A percentile compares a stretch with the other conserved stretches of the same genome.
phyloP scores from a whole-genome alignment of 23 red algal species.

The Chondrus crispus region DNA sequence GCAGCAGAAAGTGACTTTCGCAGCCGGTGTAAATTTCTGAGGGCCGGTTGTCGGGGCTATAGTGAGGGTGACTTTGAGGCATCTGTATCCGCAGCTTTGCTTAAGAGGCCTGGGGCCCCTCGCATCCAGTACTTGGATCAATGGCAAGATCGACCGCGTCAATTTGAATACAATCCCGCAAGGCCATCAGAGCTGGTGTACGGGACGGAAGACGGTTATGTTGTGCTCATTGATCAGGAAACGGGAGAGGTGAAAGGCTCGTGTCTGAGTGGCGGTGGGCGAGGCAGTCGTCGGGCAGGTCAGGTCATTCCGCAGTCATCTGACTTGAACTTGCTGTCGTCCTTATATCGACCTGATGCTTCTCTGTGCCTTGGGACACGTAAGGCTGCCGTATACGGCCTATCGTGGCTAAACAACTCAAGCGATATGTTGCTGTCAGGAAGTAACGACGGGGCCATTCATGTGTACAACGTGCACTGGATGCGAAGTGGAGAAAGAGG shows the following conservation, averaged over 20 bases:
- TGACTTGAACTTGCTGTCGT: not conserved
- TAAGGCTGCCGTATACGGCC: slow-evolving; percentile 43
- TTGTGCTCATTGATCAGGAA: slow-evolving; percentile 64
- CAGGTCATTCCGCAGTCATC: not conserved
- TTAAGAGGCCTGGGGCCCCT: slow-evolving; percentile 39
- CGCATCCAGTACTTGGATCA: slow-evolving; percentile 39
- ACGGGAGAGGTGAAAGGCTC: slow-evolving; percentile 42
- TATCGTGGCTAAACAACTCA: slow-evolving; percentile 79
- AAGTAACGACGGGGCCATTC: slow-evolving; percentile 70
- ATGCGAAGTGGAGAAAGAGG: slow-evolving; percentile 39
- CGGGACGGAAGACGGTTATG: slow-evolving; percentile 74
- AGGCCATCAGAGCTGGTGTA: slow-evolving; percentile 68
- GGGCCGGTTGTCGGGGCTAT: not conserved
- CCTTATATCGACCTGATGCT: not conserved
- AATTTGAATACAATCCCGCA: slow-evolving; percentile 97
- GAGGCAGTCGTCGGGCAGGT: not conserved
- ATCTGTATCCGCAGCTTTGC: not conserved
- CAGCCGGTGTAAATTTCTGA: too few relatives aligned
- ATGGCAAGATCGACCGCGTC: slow-evolving; percentile 57
- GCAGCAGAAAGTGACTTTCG: too few relatives aligned
- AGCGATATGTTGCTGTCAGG: slow-evolving; percentile 70
- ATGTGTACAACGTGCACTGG: slow-evolving; percentile 78
- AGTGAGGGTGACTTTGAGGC: slow-evolving; percentile 13
- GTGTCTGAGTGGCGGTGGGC: slow-evolving; percentile 24
- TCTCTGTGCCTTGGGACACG: not conserved